Evolutionary conservation across 768 basidiomycete genomes (phyloP).

Genomic region (Phylloporus sp.): DNA sequence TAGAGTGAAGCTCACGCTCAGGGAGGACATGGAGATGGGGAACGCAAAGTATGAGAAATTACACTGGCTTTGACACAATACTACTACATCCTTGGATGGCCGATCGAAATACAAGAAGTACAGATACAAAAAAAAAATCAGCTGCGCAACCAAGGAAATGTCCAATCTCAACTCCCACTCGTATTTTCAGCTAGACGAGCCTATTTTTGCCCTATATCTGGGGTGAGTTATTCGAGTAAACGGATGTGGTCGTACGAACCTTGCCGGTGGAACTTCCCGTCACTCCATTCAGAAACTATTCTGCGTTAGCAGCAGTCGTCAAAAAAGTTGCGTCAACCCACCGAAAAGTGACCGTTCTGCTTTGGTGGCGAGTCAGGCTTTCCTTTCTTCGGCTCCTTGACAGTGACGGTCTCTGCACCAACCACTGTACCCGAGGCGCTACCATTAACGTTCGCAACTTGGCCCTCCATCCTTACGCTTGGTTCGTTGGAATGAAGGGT

Average conservation of each 20-base stretch:
- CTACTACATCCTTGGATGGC: background rate
- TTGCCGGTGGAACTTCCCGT: background rate
- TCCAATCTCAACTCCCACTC: no score
- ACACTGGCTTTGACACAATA: no score
- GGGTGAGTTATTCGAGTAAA: background rate
- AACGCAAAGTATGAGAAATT: background rate
- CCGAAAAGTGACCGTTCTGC: background rate
- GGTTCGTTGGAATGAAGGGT: conserved; percentile 1
- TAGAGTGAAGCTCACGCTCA: no score
- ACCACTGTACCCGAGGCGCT: background rate
- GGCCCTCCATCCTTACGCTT: conserved; percentile 3
- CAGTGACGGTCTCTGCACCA: background rate
- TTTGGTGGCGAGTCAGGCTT: background rate
- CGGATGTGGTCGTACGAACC: background rate
- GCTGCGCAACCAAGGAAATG: background rate
- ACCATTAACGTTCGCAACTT: conserved; percentile 3
- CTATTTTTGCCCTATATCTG: background rate
- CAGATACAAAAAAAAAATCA: background rate
- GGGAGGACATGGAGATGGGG: background rate
- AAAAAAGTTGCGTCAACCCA: conserved; percentile 1
- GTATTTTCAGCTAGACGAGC: no score
- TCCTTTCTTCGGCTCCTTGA: background rate
- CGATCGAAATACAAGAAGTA: background rate
- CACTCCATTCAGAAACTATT: conserved; percentile 1
- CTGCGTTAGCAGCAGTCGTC: background rate